Evolutionary conservation across 805 yeast species (phyloP), one percentile per base, ranked within the genome.

Genomic region (Sugiyamaella floridensis): DNA sequence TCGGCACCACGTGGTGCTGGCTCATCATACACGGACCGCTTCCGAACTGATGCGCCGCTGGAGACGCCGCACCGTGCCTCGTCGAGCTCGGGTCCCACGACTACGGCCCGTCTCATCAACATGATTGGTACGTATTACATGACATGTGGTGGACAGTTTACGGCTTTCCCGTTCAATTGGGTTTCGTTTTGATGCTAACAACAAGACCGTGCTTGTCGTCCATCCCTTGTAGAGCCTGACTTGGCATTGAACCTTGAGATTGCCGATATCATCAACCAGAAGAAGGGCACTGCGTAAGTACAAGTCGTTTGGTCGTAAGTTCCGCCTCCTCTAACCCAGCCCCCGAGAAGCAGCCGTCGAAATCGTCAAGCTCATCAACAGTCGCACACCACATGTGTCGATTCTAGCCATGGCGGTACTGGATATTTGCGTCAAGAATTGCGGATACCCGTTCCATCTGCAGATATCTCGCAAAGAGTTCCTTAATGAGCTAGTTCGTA

Each of bases 381-480:
- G 85, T 59, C 77, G 88, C 63, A 93, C 86, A 60, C 82, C 95
- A 0, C 95, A 87, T 63, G 85, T 89, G 34, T 81, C 90, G 4
- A 81, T 85, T 52, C 82, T 90, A 64, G 97, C 97, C 9, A 70
- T 93, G 58, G 79, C 64, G 40, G 63, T 80, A 48, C 77, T 93
- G 56, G 99, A 93, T 66, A 88, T 88, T 50, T 74, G 93, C 60
- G 99, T 93, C 50, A 93, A 93, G 71, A 93, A 93, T 73, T 93
- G 99, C 72, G 99, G 98, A 4, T 93, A 92, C 68, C 97, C 99
- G 7, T 81, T 93, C 71, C 99, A 93, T 60, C 75, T 93, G 47
- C 99, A 93, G 71, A 88, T 93, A 50, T 86, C 96, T 2, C 79
- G 98, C 55, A 90, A 93, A 69, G 98, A 92, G 67, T 93, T 93